phyloP scores from a whole-genome alignment of 2,329 filamentous ascomycete species.

The Sclerotinia trifoliorum region DNA sequence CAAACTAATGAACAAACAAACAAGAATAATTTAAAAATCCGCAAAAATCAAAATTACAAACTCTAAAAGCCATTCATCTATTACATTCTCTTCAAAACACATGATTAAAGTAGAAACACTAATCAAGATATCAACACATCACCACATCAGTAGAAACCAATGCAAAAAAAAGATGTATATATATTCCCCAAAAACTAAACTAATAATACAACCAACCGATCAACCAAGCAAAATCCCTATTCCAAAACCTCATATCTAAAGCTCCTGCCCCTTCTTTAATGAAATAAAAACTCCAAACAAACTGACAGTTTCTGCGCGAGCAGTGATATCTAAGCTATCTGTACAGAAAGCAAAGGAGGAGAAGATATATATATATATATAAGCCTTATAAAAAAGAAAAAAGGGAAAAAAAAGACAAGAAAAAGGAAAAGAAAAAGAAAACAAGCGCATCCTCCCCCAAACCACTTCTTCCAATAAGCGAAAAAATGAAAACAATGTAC shows the following conservation, averaged over 20 bases:
- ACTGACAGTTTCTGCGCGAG: background rate
- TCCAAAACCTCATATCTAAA: background rate
- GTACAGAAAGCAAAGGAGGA: background rate
- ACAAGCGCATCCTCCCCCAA: background rate
- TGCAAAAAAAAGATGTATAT: background rate
- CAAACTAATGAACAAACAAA: no score
- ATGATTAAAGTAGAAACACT: background rate
- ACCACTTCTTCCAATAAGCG: background rate
- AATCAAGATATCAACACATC: background rate
- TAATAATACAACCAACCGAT: background rate
- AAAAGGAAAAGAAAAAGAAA: background rate
- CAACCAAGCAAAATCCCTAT: background rate
- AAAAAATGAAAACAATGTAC: background rate
- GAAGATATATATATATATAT: background rate
- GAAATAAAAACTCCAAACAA: background rate
- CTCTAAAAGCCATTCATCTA: background rate
- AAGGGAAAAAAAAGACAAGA: no score
- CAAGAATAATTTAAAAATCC: background rate
- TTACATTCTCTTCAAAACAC: background rate
- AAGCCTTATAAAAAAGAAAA: no score
- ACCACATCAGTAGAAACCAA: background rate
- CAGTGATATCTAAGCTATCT: constrained; percentile 1
- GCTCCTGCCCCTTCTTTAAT: background rate
- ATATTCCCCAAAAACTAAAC: background rate
- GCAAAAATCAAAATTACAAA: background rate